Evolutionary conservation across 495 filamentous ascomycete species (phyloP), one percentile per base, ranked within the genome.

Genomic region (Penicillium desertorum): DNA sequence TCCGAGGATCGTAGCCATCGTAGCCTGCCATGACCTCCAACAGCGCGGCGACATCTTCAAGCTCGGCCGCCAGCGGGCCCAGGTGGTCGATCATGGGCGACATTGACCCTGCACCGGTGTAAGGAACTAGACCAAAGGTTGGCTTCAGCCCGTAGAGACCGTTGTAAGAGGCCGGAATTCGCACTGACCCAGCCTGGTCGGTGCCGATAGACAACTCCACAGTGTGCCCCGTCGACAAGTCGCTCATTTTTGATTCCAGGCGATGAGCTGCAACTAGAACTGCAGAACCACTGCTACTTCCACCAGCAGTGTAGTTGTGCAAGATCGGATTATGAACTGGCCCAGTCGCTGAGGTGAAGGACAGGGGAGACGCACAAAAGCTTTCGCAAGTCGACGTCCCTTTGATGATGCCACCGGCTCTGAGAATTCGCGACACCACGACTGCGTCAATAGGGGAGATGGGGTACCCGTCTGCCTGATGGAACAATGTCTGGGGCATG

Each of bases 151-250:
- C 69, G 22, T 69, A 70, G 23, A 80, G 65, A 1, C 79, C 79
- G 22, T 67, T 76, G 42, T 76, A 74, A 0, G 76, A 66, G 20
- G 79, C 72, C 1, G 82, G 83, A 2, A 83, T 75, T 5, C 82
- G 74, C 7, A 86, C 75, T 4, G 76, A 79, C 0, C 82, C 83
- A 11, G 76, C 83, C 58, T 85, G 82, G 59, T 86, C 83, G 6
- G 76, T 76, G 1, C 82, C 82, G 39, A 86, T 78, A 9, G 77
- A 75, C 12, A 84, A 62, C 39, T 84, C 81, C 7, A 81, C 78
- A 4, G 70, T 73, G 29, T 73, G 61, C 59, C 71, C 51, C 29
- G 34, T 48, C 0, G 59, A 34, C 4, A 2, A 2, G 63, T 68
- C 44, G 63, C 75, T 30, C 20, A 16, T 10, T 29, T 66, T 63